phyloP scores from a whole-genome alignment of 805 yeast species.

The Kodamaea leandrae region DNA sequence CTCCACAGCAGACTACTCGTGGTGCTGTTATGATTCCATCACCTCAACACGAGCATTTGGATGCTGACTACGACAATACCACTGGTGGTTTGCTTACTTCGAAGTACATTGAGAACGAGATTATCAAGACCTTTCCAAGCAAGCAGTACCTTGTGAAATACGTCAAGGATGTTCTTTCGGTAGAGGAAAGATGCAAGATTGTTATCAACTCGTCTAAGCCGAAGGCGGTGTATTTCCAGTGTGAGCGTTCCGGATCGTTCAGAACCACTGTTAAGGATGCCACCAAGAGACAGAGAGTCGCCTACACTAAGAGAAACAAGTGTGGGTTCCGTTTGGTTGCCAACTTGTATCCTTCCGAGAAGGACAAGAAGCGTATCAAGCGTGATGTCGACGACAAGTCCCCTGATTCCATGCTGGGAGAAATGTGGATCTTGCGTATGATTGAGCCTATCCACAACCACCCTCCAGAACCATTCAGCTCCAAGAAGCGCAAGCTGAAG shows the following conservation, averaged over 20 bases:
- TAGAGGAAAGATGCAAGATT: slow-evolving; percentile 38
- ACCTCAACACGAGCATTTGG: slow-evolving; percentile 11
- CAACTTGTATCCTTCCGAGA: slow-evolving; percentile 43
- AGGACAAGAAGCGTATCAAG: slow-evolving; percentile 36
- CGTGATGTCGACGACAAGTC: slow-evolving; percentile 28
- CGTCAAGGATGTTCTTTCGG: slow-evolving; percentile 39
- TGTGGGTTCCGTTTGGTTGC: slow-evolving; percentile 47
- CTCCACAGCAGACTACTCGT: slow-evolving; percentile 16
- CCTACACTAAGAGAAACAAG: slow-evolving; percentile 46
- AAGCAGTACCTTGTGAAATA: slow-evolving; percentile 22
- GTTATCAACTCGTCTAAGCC: slow-evolving; percentile 48
- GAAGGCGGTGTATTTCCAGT: slow-evolving; percentile 47
- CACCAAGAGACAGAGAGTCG: slow-evolving; percentile 44
- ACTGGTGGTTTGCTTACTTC: slow-evolving; percentile 15
- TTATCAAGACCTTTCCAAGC: slow-evolving; percentile 16
- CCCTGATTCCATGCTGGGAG: slow-evolving; percentile 21
- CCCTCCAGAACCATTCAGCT: slow-evolving; percentile 37
- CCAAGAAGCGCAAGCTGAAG: slow-evolving; percentile 38
- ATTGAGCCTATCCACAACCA: slow-evolving; percentile 46
- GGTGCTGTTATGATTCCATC: slow-evolving; percentile 8
- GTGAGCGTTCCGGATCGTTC: slow-evolving; percentile 44
- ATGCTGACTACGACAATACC: slow-evolving; percentile 15
- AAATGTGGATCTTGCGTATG: slow-evolving; percentile 48
- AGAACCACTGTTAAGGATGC: slow-evolving; percentile 48
- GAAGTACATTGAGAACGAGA: slow-evolving; percentile 15